Base-by-base conservation (phyloP, 345 rosid species). In the Gossypium herbaceum region DNA sequence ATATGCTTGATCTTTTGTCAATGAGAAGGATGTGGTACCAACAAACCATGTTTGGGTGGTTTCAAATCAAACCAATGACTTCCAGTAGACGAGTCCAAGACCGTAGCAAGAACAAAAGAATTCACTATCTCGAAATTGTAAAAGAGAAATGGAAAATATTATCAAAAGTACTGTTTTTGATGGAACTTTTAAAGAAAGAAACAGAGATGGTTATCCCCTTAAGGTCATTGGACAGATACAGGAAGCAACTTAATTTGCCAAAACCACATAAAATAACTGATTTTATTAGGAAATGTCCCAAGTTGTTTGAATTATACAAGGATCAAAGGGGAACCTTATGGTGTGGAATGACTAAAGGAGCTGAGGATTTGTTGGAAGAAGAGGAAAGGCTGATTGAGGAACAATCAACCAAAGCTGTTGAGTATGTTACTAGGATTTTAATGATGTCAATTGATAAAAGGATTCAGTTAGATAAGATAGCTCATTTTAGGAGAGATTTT, bases 371-470 rank as follows among this genome's bases (percentile, higher is more conserved):
- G 71, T 85, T 43, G 86, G 84, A 86, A 16, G 94, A 92, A 79
- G 89, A 85, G 65, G 89, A 87, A n/a, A 82, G 68, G 67, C 72
- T 89, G 62, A 73, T 92, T 16, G 90, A 88, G 75, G 94, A 90
- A 71, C 80, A 89, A n/a, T 79, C 87, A 7, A 88, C 80, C 68
- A 87, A 82, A 67, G 93, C 90, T 71, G 97, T 92, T 0, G 41
- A 34, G 41, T 34, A 34, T 34, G 41, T 34, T 34, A 34, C 92
- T 34, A 92, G 94, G 87, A 79, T 88, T 80, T 73, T 94, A 67
- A 92, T 94, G 97, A 90, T 89, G 97, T 86, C 93, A 16, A 79
- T 74, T 2, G 86, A 90, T 69, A 91, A 84, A 68, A 76, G 85
- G 74, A 86, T 94, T 80, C 86, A 81, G 0, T 45, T 90, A 34